A percentile compares a stretch with the other conserved stretches of the same genome.
These are phyloP conservation scores for Magnolia sinica DNA, from an alignment of 164 flowering plant genomes.

Conservation along the genomic window DNA sequence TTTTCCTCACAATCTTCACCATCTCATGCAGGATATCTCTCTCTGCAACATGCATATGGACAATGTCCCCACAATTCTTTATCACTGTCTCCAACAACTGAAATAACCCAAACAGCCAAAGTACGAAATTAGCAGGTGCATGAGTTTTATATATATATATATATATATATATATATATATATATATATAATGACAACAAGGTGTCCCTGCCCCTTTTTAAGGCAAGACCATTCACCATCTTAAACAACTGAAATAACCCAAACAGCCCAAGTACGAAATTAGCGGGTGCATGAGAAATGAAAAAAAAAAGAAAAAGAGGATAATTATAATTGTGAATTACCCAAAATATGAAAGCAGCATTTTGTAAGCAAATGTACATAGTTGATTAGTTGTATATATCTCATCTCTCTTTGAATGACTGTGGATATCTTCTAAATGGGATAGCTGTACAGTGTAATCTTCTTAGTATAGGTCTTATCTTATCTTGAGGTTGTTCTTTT, in stretches of 20 bases:
- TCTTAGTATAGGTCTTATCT: too few relatives aligned
- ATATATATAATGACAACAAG: not conserved
- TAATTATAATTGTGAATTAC: too few relatives aligned
- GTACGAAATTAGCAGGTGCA: not conserved
- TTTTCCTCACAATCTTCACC: slow-evolving; percentile 88
- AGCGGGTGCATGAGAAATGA: not conserved
- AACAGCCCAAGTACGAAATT: not conserved
- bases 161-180: too few relatives aligned
- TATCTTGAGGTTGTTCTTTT: too few relatives aligned
- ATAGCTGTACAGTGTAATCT: too few relatives aligned
- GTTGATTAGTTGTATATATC: too few relatives aligned
- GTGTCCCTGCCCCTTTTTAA: not conserved
- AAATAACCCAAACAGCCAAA: slow-evolving; percentile 2
- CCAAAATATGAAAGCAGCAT: too few relatives aligned
- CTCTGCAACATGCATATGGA: slow-evolving; percentile 98
- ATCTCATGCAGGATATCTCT: slow-evolving; percentile 84
- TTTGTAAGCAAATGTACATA: too few relatives aligned
- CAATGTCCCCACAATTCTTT: slow-evolving; percentile 95
- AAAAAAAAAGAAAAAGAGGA: too few relatives aligned
- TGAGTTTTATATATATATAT: too few relatives aligned
- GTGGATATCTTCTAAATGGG: too few relatives aligned
- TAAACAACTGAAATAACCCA: not conserved
- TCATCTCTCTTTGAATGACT: too few relatives aligned
- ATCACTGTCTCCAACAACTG: slow-evolving; percentile 89
- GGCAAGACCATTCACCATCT: not conserved